Evolutionary conservation across 495 filamentous ascomycete species (phyloP).

Genomic region (Aspergillus mulundensis): DNA sequence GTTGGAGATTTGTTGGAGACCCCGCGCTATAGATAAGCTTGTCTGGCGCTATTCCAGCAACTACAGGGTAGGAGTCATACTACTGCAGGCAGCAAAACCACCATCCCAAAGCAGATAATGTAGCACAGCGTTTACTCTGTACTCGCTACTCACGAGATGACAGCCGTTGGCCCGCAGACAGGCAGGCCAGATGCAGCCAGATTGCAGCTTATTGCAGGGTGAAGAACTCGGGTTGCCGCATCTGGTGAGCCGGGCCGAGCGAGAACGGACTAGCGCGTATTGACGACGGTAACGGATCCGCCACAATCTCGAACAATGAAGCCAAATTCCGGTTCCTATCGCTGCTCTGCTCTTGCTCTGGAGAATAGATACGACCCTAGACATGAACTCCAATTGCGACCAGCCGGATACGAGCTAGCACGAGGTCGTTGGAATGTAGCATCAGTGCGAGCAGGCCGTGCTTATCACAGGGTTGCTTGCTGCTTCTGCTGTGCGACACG

Average conservation of each 20-base stretch:
- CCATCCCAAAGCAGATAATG: not conserved
- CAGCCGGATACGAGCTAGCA: not conserved
- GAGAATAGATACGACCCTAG: not conserved
- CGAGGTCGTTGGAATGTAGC: no score
- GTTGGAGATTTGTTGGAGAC: not conserved
- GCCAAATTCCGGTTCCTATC: no score
- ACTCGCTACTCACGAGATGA: not conserved
- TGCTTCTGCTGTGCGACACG: constrained; percentile 7
- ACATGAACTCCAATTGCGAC: no score
- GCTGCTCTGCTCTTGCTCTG: not conserved
- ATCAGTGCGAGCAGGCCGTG: not conserved
- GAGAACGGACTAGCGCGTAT: not conserved
- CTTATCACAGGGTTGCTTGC: not conserved
- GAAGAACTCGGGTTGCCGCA: not conserved
- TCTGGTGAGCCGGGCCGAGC: not conserved
- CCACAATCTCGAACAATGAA: not conserved
- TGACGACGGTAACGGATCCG: not conserved
- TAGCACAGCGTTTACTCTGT: not conserved
- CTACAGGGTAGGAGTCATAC: not conserved
- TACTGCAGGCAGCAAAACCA: not conserved
- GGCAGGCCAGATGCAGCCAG: not conserved
- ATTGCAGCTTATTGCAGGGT: not conserved
- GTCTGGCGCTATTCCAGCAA: not conserved
- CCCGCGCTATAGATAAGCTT: not conserved
- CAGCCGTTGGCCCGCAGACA: not conserved